Evolutionary conservation across 768 basidiomycete species (phyloP).

Genomic region (Pulveroboletus sp.): DNA sequence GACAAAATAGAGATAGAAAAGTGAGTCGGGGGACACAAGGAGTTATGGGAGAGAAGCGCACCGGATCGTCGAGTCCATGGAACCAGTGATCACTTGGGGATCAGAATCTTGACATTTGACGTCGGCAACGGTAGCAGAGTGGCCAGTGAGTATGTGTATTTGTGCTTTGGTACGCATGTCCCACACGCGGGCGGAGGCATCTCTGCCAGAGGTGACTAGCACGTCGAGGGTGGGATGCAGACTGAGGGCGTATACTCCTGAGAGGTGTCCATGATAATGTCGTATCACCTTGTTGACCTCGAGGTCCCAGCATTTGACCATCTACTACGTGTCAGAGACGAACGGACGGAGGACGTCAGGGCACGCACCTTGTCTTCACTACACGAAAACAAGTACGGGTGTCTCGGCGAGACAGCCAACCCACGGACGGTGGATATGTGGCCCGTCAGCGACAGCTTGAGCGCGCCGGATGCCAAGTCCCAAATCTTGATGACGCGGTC

Average conservation of each 20-base stretch:
- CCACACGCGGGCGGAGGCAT: constrained; percentile 97
- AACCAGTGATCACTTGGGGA: constrained; percentile 96
- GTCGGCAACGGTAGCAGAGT: constrained; percentile 92
- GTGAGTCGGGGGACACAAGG: background rate
- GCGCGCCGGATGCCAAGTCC: constrained; percentile 96
- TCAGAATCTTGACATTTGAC: constrained; percentile 97
- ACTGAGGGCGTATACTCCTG: constrained; percentile 91
- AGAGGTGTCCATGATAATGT: constrained; percentile 97
- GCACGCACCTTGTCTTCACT: constrained; percentile 89
- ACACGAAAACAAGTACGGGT: constrained; percentile 96
- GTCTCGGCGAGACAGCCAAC: constrained; percentile 84
- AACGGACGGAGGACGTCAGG: background rate
- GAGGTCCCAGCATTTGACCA: constrained; percentile 99
- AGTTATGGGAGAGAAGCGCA: constrained; percentile 28
- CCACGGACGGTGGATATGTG: constrained; percentile 97
- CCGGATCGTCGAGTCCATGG: constrained; percentile 97
- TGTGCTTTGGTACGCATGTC: constrained; percentile 99
- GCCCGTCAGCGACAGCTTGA: constrained; percentile 94
- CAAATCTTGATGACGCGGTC: constrained; percentile 99
- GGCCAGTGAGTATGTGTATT: constrained; percentile 88
- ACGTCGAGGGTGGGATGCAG: constrained; percentile 95
- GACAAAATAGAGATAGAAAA: background rate
- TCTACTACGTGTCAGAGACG: constrained; percentile 42
- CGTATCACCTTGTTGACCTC: constrained; percentile 99
- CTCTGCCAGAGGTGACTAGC: constrained; percentile 91